phyloP scores from a whole-genome alignment of 345 rosid genomes.

The Eucalyptus caleyi region DNA sequence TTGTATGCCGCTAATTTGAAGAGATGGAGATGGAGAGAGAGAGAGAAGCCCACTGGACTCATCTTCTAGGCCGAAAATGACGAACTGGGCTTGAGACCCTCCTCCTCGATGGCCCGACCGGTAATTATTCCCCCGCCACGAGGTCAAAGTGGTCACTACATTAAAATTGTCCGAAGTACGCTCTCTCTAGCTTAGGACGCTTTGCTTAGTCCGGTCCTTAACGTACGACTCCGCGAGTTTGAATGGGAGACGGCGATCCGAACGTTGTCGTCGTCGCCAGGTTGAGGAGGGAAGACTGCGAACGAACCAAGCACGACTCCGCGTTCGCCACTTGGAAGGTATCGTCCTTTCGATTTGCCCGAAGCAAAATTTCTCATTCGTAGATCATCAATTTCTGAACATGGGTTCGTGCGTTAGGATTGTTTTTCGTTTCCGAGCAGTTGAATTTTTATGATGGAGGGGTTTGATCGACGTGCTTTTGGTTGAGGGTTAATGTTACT shows the following conservation, averaged over 20 bases:
- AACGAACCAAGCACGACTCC: slow-evolving; percentile 61
- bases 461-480: not conserved
- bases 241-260: not conserved
- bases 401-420: not conserved
- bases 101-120: not conserved
- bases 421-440: not conserved
- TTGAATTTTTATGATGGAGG: not conserved
- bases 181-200: not conserved
- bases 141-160: not conserved
- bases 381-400: not conserved
- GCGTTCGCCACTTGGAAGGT: slow-evolving; percentile 81
- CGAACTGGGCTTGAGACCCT: not conserved
- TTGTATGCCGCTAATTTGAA: not conserved
- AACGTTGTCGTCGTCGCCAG: not conserved
- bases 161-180: not conserved
- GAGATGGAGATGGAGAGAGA: not conserved
- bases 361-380: not conserved
- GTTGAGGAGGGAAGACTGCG: slow-evolving; percentile 55
- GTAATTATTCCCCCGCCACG: not conserved
- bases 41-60: not conserved
- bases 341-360: not conserved
- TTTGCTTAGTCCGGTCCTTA: not conserved
- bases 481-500: not conserved
- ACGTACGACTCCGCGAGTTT: not conserved
- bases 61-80: not conserved